Base-by-base conservation (phyloP, 257 asterid species). In the Anisodus tanguticus region DNA sequence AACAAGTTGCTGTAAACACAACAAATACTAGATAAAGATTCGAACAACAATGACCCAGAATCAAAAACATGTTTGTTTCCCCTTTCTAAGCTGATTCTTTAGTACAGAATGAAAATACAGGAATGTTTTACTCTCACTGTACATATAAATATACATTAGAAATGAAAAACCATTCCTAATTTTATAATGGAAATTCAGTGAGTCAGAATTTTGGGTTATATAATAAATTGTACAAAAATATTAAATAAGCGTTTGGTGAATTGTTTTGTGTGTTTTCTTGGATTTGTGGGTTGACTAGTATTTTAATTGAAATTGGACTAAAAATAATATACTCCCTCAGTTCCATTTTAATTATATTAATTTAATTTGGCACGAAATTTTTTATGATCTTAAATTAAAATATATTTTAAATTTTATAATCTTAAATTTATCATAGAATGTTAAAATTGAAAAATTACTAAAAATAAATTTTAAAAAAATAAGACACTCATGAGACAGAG, bases 11-110 rank as follows among this genome's bases (percentile, higher is more conserved):
- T 12, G 85, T 43, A 10, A 70, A 88, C 19, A 87, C 85, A n/a
- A 84, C 15, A 90, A 89, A 78, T 19, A 86, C 35, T 45, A 69
- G 41, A 54, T 41, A 84, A 3, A 89, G 85, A 87, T 84, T 86
- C 84, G 86, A 76, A 87, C 16, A 80, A 87, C 85, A 87, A 43
- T 45, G 89, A 82, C 87, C 90, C 91, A 85, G 90, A 93, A 85
- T 77, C 80, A 77, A 22, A 31, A 77, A 77, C 81, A 77, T 77
- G 47, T 77, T 77, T 53, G 53, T 77, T 2, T 16, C 31, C 47
- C 15, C 26, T 76, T 76, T 51, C 41, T 2, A 76, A 51, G 62
- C 41, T 26, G 81, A 76, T 76, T 76, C 62, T 77, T 31, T 13
- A 53, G 64, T 26, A 77, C 26, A 77, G 84, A 51, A 66, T 15